phyloP scores from a whole-genome alignment of 139 green algal genomes.

The Spirogloea muscicola region DNA sequence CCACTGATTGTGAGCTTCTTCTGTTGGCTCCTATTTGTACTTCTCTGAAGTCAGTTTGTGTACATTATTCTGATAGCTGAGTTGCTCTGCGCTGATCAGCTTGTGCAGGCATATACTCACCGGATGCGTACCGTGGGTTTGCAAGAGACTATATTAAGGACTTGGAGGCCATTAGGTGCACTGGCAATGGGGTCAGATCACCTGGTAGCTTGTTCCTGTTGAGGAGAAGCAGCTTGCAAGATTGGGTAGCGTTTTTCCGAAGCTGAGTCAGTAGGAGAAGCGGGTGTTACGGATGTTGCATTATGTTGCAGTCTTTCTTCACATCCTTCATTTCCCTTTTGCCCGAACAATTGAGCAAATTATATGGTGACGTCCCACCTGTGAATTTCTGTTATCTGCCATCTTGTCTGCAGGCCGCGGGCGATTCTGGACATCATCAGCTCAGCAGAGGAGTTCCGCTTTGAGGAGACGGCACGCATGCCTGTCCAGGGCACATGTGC shows the following conservation, averaged over 20 bases:
- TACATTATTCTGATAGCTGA: neutral
- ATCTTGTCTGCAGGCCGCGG: slow-evolving; percentile 21
- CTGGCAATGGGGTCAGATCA: no score
- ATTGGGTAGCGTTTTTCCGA: no score
- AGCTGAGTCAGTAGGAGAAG: neutral
- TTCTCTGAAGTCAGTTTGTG: neutral
- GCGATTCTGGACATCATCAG: slow-evolving; percentile 54
- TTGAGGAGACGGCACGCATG: slow-evolving; percentile 36
- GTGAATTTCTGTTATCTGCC: neutral
- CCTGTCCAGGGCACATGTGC: slow-evolving; percentile 47
- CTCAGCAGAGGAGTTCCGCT: slow-evolving; percentile 50
- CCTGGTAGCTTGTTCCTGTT: no score
- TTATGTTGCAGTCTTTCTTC: neutral
- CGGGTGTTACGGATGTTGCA: neutral
- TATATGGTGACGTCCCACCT: neutral
- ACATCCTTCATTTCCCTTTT: neutral
- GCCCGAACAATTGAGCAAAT: neutral
- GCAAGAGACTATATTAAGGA: slow-evolving; percentile 94
- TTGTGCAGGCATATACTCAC: slow-evolving; percentile 74
- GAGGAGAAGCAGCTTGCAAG: no score
- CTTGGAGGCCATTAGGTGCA: slow-evolving; percentile 65
- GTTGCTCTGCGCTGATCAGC: neutral
- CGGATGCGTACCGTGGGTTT: slow-evolving; percentile 84
- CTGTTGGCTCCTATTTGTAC: neutral
- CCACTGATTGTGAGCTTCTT: slow-evolving; percentile 77